These are phyloP conservation scores for Pseudocercospora pini-densiflorae DNA, from an alignment of 2,329 filamentous ascomycete species.

Conservation along the genomic window DNA sequence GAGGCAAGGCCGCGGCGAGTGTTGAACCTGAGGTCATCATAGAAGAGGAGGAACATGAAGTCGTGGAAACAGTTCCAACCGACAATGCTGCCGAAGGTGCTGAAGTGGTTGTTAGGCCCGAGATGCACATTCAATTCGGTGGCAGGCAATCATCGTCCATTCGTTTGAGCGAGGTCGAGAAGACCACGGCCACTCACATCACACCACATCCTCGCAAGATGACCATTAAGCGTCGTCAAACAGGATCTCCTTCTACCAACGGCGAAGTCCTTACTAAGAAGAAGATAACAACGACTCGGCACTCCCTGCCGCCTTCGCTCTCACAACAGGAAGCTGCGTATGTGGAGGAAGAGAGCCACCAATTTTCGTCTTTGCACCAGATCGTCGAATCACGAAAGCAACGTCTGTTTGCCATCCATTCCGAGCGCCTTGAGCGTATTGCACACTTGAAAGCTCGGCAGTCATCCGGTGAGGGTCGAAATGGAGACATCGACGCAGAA, in stretches of 20 bases:
- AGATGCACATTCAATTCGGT: conserved; percentile 38
- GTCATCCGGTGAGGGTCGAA: conserved; percentile 7
- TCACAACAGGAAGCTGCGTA: conserved; percentile 28
- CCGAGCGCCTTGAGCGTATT: conserved; percentile 37
- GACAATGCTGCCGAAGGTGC: conserved; percentile 21
- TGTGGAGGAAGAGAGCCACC: conserved; percentile 31
- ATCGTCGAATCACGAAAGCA: conserved; percentile 40
- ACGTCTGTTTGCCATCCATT: conserved; percentile 46
- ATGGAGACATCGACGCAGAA: conserved; percentile 25
- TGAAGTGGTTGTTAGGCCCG: conserved; percentile 21
- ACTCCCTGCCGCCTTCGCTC: conserved; percentile 38
- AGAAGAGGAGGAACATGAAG: conserved; percentile 34
- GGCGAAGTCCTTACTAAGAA: conserved; percentile 24
- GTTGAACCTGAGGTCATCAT: conserved; percentile 34
- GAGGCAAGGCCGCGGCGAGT: conserved; percentile 25
- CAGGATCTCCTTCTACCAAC: conserved; percentile 33
- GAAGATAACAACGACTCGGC: conserved; percentile 34
- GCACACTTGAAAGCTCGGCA: conserved; percentile 15
- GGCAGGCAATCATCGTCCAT: conserved; percentile 24
- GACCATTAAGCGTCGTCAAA: conserved; percentile 39
- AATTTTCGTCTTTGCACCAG: conserved; percentile 38
- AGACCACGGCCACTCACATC: conserved; percentile 37
- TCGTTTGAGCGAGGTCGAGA: conserved; percentile 21
- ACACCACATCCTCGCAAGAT: conserved; percentile 40
- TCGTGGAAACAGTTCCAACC: conserved; percentile 12